Evolutionary conservation across 2,329 filamentous ascomycete genomes (phyloP), one percentile per base, ranked within the genome.

Genomic region (Fusarium hostae): DNA sequence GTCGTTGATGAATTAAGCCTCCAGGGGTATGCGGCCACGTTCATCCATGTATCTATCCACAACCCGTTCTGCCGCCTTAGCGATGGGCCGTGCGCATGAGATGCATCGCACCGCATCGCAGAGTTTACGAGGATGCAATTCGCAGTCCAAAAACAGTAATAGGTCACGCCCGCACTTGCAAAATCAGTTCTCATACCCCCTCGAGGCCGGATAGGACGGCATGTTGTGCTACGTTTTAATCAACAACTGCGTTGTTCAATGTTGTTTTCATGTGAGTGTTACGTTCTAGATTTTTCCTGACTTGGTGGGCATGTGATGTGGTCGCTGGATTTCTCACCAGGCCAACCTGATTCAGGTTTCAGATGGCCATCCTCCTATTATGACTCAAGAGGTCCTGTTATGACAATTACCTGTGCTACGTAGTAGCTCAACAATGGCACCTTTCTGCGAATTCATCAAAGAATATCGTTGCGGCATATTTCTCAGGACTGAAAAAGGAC

Each of bases 121-220:
- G 30, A 47, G 18, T 37, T 57, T 68, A 66, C 57, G 63, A 68
- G 39, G n/a, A 55, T 44, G n/a, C 24, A n/a, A 52, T 41, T 41
- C 30, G 37, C 20, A 55, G 37, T 55, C 64, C 59, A 20, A 52
- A 70, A 58, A 22, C 12, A 52, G 68, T 32, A 72, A 72, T 61
- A 26, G 44, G 68, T 71, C 69, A 72, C 64, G 68, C 59, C 41
- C 26, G 26, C 39, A 28, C 52, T 28, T 58, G 24, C 55, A 50
- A 51, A 28, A 51, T 70, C 64, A 48, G 41, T 37, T 47, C 24
- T 41, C 28, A 35, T 22, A 28, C 40, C 26, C 40, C 40, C 43
- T 32, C 20, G 15, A n/a, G 26, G 13, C 35, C 63, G 54, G 62
- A 11, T 60, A 52, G n/a, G 26, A 32, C 63, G 62, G 63, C 62